Evolutionary conservation across 2,329 filamentous ascomycete species (phyloP).

Genomic region (Phaeophleospora eucalypticola): DNA sequence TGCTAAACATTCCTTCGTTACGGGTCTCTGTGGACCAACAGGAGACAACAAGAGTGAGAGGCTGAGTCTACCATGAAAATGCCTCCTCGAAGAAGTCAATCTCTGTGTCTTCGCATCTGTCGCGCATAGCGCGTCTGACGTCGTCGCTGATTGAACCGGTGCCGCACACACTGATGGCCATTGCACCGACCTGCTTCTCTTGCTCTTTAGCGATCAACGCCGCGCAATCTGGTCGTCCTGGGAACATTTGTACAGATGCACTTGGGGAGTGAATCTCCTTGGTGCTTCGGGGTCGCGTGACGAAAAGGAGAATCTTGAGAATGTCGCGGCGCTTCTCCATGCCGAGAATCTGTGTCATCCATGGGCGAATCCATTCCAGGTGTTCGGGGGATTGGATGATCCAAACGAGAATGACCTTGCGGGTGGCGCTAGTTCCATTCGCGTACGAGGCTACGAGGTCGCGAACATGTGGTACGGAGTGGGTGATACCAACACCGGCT

Average conservation of each 20-base stretch:
- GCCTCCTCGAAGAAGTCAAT: constrained; percentile 79
- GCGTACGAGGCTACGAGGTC: constrained; percentile 56
- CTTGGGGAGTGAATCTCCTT: constrained; percentile 74
- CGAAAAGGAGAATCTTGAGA: constrained; percentile 81
- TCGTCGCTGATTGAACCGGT: constrained; percentile 71
- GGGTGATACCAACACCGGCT: constrained; percentile 90
- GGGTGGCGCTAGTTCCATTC: constrained; percentile 72
- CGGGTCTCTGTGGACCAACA: not conserved
- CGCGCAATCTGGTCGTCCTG: constrained; percentile 78
- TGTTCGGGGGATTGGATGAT: constrained; percentile 85
- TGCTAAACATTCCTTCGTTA: constrained; percentile 1
- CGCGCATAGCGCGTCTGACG: constrained; percentile 63
- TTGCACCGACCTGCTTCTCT: constrained; percentile 75
- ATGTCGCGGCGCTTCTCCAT: constrained; percentile 79
- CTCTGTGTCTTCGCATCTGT: constrained; percentile 59
- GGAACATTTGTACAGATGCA: constrained; percentile 83
- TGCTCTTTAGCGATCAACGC: constrained; percentile 79
- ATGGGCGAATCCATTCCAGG: constrained; percentile 88
- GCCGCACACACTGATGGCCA: constrained; percentile 79
- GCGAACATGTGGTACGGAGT: constrained; percentile 83
- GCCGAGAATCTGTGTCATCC: constrained; percentile 79
- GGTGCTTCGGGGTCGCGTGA: constrained; percentile 81
- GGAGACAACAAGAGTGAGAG: not conserved
- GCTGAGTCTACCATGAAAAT: constrained; percentile 57
- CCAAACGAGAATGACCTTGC: constrained; percentile 82